phyloP scores from a whole-genome alignment of 2,329 filamentous ascomycete species.

The Keithomyces neogunnii region DNA sequence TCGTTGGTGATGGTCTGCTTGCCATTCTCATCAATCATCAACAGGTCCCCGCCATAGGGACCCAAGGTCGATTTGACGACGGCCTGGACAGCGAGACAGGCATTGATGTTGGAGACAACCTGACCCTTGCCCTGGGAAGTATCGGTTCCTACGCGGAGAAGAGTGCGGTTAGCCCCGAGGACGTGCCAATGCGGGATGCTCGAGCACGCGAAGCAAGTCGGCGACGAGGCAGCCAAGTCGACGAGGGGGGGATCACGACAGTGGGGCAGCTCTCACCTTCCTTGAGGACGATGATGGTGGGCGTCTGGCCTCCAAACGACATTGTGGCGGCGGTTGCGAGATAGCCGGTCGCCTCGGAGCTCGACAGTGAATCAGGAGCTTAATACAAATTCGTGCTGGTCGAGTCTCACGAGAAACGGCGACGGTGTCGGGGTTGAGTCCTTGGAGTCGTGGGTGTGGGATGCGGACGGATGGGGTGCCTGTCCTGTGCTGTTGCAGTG shows the following conservation, averaged over 20 bases:
- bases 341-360: slow-evolving; percentile 6
- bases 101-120: slow-evolving; percentile 97
- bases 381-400: not conserved
- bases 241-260: slow-evolving; percentile 14
- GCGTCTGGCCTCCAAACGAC: slow-evolving; percentile 96
- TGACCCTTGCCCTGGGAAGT: slow-evolving; percentile 95
- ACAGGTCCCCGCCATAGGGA: slow-evolving; percentile 90
- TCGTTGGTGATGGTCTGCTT: slow-evolving; percentile 98
- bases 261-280: slow-evolving; percentile 61
- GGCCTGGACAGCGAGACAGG: slow-evolving; percentile 88
- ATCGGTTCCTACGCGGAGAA: slow-evolving; percentile 66
- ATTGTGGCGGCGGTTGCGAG: slow-evolving; percentile 39
- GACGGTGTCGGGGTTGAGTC: not conserved
- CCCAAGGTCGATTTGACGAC: slow-evolving; percentile 95
- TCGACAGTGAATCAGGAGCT: slow-evolving; percentile 7
- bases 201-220: slow-evolving; percentile 1
- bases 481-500: not conserved
- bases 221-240: slow-evolving; percentile 3
- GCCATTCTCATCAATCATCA: slow-evolving; percentile 94
- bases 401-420: not conserved
- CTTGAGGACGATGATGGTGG: slow-evolving; percentile 96
- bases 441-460: not conserved
- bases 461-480: not conserved
- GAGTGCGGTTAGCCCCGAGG: not conserved
- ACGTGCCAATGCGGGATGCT: slow-evolving; percentile 3